Evolutionary conservation across 2,329 filamentous ascomycete species (phyloP), one percentile per base, ranked within the genome.

Genomic region (Penicillium sp.): DNA sequence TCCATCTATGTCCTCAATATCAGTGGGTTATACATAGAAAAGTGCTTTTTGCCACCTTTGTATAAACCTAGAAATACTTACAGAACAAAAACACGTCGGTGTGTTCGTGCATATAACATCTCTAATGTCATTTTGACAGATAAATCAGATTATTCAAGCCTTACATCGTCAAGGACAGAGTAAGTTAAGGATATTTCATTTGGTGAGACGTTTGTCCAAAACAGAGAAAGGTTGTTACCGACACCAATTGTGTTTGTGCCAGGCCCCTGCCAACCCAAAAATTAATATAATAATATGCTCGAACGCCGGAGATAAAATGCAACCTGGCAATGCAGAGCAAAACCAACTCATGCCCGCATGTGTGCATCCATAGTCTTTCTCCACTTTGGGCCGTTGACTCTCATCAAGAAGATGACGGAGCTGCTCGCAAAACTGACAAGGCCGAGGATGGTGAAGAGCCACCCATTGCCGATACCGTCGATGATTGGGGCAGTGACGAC

Each of bases 401-500:
- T 79, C 75, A 92, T 81, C 0, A 82, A 72, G 74, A 81, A 85
- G 23, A 92, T 82, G 16, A 84, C 68, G 45, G 81, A 82, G 6
- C 85, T 83, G 60, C 81, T 82, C 0, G 84, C 68, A 68, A 89
- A 78, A 25, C 82, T 79, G 51, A 87, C 74, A 40, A 82, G 65
- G 65, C 82, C 78, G 9, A 83, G 61, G 19, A 83, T 82, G 0
- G 89, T 92, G 62, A 91, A 89, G 0, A 92, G 74, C 88, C 88
- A 92, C 1, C 90, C 90, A 60, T 87, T 84, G 2, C 90, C 88
- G 59, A 92, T 87, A 2, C 80, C 87, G 19, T 81, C 69, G 53
- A 93, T 88, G 54, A 91, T 79, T 0, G 90, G 90, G 59, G 87
- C 82, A 0, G 87, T 84, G 19, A 92, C 83, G 33, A 92, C 73